Evolutionary conservation across 2,329 filamentous ascomycete genomes (phyloP).

Genomic region (Oidium heveae): DNA sequence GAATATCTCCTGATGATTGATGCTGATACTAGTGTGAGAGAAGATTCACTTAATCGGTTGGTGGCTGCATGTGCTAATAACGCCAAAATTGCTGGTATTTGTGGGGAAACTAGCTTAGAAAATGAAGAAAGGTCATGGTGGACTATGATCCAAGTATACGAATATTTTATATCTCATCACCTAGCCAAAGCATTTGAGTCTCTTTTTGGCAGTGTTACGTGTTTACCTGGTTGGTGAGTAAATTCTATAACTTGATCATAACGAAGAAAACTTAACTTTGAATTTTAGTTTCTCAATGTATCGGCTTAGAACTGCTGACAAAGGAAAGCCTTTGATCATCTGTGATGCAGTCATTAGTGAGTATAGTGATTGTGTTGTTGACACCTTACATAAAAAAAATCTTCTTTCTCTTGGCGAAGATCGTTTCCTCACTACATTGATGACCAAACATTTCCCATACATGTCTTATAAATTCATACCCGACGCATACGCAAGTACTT

Average conservation of each 20-base stretch:
- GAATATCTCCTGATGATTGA: conserved; percentile 96
- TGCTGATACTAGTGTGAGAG: conserved; percentile 80
- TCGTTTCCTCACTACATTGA: conserved; percentile 87
- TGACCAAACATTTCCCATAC: conserved; percentile 89
- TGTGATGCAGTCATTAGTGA: conserved; percentile 69
- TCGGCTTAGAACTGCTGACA: conserved; percentile 76
- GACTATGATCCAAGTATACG: conserved; percentile 99
- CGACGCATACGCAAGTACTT: conserved; percentile 79
- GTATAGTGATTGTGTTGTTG: conserved; percentile 70
- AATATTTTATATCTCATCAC: conserved; percentile 98
- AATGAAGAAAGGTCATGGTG: conserved; percentile 92
- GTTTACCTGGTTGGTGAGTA: conserved; percentile 92
- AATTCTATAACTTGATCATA: not conserved
- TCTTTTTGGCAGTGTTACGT: conserved; percentile 91
- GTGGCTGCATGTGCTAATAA: conserved; percentile 86
- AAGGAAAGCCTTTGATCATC: conserved; percentile 83
- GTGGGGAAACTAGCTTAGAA: conserved; percentile 84
- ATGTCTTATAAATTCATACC: conserved; percentile 95
- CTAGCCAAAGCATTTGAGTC: conserved; percentile 93
- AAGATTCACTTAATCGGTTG: conserved; percentile 77
- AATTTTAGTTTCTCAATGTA: conserved; percentile 85
- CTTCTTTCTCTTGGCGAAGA: conserved; percentile 82
- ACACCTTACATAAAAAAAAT: conserved; percentile 90
- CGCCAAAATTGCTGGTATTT: conserved; percentile 89
- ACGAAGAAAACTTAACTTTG: conserved; percentile 16